These are phyloP conservation scores for Moesziomyces sp. DNA, from an alignment of 1,284 basidiomycete species.

Conservation along the genomic window DNA sequence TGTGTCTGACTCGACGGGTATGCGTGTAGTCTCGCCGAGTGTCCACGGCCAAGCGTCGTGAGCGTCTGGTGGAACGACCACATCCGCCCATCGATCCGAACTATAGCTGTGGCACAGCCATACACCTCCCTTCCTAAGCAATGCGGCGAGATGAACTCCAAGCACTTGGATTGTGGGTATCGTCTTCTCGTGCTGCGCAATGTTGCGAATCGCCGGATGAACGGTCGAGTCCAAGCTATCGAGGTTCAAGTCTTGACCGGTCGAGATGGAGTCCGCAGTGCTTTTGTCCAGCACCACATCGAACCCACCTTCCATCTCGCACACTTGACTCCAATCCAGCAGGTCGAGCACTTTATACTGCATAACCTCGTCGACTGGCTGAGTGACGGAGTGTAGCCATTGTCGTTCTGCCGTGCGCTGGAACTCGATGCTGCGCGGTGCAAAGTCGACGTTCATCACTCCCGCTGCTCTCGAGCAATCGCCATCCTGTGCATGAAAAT, in stretches of 20 bases:
- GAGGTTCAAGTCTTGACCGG: slow-evolving; percentile 16
- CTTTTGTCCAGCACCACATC: slow-evolving; percentile 49
- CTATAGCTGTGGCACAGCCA: slow-evolving; percentile 47
- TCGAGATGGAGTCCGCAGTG: slow-evolving; percentile 44
- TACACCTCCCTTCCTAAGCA: slow-evolving; percentile 1
- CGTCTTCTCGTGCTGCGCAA: background rate
- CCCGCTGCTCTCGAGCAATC: slow-evolving; percentile 19
- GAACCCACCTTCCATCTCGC: slow-evolving; percentile 3
- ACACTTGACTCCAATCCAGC: slow-evolving; percentile 13
- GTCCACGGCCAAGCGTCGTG: slow-evolving; percentile 11
- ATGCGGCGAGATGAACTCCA: slow-evolving; percentile 7
- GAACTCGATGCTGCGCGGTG: slow-evolving; percentile 17
- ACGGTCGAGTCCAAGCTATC: background rate
- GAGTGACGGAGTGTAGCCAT: background rate
- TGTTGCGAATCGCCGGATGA: slow-evolving; percentile 6
- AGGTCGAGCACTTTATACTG: slow-evolving; percentile 24
- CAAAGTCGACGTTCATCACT: slow-evolving; percentile 41
- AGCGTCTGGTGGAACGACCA: background rate
- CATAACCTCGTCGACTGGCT: slow-evolving; percentile 8
- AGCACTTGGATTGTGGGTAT: slow-evolving; percentile 26
- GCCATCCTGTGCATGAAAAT: background rate
- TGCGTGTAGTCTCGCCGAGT: background rate
- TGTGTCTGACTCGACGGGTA: slow-evolving; percentile 11
- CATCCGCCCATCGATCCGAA: slow-evolving; percentile 27
- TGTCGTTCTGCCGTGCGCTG: slow-evolving; percentile 4